Conservation (phyloP, 495 filamentous ascomycete species). For the Gamarada debralockiae region DNA sequence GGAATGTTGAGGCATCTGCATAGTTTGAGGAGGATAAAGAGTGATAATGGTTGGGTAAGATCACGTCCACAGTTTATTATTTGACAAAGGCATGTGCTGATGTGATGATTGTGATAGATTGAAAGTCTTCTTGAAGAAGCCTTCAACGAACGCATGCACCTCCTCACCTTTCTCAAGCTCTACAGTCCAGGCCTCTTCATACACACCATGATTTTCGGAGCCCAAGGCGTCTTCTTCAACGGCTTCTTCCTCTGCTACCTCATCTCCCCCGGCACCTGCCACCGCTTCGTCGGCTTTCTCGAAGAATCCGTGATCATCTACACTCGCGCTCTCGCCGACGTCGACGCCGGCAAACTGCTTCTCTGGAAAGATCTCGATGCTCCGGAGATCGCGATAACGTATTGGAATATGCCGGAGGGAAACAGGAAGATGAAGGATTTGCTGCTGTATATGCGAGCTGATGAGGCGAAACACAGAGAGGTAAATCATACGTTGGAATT, state of each 20-base stretch:
- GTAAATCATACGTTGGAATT: conserved; percentile 93
- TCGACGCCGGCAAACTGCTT: conserved; percentile 79
- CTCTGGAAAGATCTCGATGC: conserved; percentile 69
- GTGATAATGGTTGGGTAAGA: conserved; percentile 98
- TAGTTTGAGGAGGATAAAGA: conserved; percentile 75
- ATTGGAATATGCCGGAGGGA: conserved; percentile 91
- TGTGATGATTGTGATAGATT: conserved; percentile 51
- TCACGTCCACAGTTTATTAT: too few species aligned
- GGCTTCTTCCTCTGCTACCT: conserved; percentile 87
- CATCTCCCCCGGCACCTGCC: conserved; percentile 81
- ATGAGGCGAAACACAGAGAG: conserved; percentile 95
- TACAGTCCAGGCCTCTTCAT: conserved; percentile 86
- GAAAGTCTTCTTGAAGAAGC: conserved; percentile 91
- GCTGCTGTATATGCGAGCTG: conserved; percentile 82
- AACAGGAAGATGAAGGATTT: conserved; percentile 80
- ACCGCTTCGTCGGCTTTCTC: conserved; percentile 94
- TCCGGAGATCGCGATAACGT: conserved; percentile 84
- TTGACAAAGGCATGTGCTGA: conserved; percentile 86
- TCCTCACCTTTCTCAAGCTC: conserved; percentile 91
- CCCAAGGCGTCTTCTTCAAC: conserved; percentile 90
- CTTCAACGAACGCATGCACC: conserved; percentile 96
- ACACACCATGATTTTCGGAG: conserved; percentile 78
- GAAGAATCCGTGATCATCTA: conserved; percentile 97
- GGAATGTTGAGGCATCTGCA: conserved; percentile 89
- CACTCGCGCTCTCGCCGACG: conserved; percentile 76